Percentiles rank a stretch among this genome's conserved stretches.
Conservation (phyloP, 768 basidiomycete genomes). For the Collybiopsis luxurians region DNA sequence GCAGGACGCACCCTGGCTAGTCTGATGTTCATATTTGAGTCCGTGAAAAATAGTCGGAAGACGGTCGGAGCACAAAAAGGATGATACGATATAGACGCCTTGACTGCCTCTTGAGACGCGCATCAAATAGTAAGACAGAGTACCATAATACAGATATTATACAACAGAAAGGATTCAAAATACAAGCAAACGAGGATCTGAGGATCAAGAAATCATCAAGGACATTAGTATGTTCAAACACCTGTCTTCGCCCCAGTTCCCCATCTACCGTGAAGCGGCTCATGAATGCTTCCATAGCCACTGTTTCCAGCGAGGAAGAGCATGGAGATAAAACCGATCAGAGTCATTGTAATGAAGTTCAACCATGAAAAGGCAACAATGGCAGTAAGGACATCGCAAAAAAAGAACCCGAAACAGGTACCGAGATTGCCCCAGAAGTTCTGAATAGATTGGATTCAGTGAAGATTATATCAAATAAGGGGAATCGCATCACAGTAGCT, state of each 20-base stretch:
- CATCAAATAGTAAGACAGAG: too few species aligned
- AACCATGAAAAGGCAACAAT: conserved; percentile 1
- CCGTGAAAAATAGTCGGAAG: not conserved
- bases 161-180: too few species aligned
- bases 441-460: not conserved
- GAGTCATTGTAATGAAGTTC: not conserved
- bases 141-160: too few species aligned
- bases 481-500: conserved; percentile 24
- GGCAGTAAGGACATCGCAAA: conserved; percentile 1
- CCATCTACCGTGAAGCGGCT: conserved; percentile 4
- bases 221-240: not conserved
- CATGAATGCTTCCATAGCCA: not conserved
- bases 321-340: not conserved
- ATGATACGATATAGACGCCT: too few species aligned
- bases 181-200: too few species aligned
- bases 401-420: not conserved
- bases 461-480: not conserved
- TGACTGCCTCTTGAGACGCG: too few species aligned
- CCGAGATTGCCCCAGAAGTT: not conserved
- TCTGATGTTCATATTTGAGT: conserved; percentile 37
- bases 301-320: conserved; percentile 3
- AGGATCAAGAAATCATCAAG: not conserved
- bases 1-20: conserved; percentile 38
- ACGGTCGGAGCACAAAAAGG: not conserved
- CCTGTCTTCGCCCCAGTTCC: not conserved